Percentiles rank a stretch among this genome's conserved stretches.
Conservation (phyloP, 2,329 filamentous ascomycete species). For the Paecilomyces variotii region DNA sequence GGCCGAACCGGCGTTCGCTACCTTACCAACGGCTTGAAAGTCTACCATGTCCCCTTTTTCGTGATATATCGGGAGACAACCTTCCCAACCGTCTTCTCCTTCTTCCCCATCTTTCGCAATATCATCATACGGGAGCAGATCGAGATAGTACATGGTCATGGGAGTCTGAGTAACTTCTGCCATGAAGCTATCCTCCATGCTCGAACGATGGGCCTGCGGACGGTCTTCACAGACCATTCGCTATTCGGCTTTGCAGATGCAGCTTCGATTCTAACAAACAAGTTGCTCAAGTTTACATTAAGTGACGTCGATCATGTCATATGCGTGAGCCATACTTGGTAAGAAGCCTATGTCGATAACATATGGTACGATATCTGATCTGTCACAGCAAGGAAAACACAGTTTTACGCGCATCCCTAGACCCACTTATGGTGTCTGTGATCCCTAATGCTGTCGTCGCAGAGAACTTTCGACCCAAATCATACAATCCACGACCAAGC, state of each 20-base stretch:
- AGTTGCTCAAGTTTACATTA: slow-evolving; percentile 88
- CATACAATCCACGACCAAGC: slow-evolving; percentile 37
- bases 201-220: slow-evolving; percentile 88
- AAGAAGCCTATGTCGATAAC: slow-evolving; percentile 17
- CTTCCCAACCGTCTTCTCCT: slow-evolving; percentile 95
- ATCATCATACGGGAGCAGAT: slow-evolving; percentile 92
- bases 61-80: slow-evolving; percentile 90
- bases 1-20: slow-evolving; percentile 88
- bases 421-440: slow-evolving; percentile 94
- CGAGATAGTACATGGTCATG: slow-evolving; percentile 97
- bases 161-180: slow-evolving; percentile 82
- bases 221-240: slow-evolving; percentile 96
- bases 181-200: slow-evolving; percentile 93
- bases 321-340: slow-evolving; percentile 97
- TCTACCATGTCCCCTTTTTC: slow-evolving; percentile 94
- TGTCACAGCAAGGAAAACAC: slow-evolving; percentile 84
- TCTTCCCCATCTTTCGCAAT: slow-evolving; percentile 95
- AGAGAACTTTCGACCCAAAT: slow-evolving; percentile 79
- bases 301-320: slow-evolving; percentile 98
- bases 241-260: slow-evolving; percentile 97
- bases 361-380: not conserved
- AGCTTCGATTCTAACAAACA: slow-evolving; percentile 91
- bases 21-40: slow-evolving; percentile 94
- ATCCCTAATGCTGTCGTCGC: slow-evolving; percentile 97
- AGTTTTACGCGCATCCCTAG: slow-evolving; percentile 83